phyloP scores from a whole-genome alignment of 495 filamentous ascomycete species.

The Terfezia boudieri region DNA sequence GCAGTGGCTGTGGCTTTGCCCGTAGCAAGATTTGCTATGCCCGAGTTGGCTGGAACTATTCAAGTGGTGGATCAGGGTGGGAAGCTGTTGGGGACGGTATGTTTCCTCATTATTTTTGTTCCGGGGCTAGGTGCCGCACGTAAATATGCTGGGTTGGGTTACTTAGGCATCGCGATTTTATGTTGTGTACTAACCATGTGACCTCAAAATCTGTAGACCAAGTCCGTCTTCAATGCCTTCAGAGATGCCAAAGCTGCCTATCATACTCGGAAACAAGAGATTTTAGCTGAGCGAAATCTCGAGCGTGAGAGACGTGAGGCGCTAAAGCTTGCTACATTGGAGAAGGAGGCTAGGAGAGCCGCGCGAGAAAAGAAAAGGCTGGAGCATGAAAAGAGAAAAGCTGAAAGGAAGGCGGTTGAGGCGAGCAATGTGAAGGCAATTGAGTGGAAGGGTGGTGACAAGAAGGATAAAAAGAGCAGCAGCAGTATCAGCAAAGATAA shows the following conservation, averaged over 20 bases:
- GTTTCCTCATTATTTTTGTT: slow-evolving; percentile 1
- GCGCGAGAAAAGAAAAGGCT: background rate
- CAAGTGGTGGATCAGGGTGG: slow-evolving; percentile 11
- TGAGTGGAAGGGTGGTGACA: background rate
- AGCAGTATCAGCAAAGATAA: slow-evolving; percentile 9
- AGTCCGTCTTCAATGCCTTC: slow-evolving; percentile 15
- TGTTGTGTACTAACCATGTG: background rate
- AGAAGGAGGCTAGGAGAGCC: background rate
- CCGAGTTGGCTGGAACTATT: background rate
- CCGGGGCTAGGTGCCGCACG: background rate
- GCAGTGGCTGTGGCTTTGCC: too few relatives aligned
- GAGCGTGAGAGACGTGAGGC: slow-evolving; percentile 7
- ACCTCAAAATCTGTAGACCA: slow-evolving; percentile 3
- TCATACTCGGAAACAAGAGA: slow-evolving; percentile 16
- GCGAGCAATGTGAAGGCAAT: background rate
- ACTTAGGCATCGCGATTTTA: background rate
- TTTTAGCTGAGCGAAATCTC: slow-evolving; percentile 9
- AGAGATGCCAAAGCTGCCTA: slow-evolving; percentile 14
- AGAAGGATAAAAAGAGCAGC: background rate
- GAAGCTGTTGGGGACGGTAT: slow-evolving; percentile 14
- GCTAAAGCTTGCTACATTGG: slow-evolving; percentile 5
- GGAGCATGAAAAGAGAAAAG: background rate
- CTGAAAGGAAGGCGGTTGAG: background rate
- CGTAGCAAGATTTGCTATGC: too few relatives aligned
- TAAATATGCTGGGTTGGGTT: slow-evolving; percentile 1